Conservation (phyloP, 2,329 filamentous ascomycete species). For the Graphilbum ipis-grandicollis region DNA sequence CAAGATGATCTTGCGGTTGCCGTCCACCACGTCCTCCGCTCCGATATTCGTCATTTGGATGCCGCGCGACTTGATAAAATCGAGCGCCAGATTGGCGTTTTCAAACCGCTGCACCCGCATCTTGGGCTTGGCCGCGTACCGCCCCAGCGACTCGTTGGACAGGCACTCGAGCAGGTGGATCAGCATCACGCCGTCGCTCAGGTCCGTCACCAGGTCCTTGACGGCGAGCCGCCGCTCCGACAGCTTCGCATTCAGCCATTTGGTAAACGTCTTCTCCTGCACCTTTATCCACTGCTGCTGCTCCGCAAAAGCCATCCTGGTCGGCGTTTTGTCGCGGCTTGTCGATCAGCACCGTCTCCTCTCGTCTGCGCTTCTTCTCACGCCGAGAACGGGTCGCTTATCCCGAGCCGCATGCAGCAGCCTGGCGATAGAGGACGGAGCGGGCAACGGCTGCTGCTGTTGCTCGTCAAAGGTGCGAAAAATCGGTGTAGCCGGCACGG, state of each 20-base stretch:
- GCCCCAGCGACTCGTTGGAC: constrained; percentile 81
- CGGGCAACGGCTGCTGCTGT: not conserved
- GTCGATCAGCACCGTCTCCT: not conserved
- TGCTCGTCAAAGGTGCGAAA: too few relatives aligned
- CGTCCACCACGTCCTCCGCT: constrained; percentile 94
- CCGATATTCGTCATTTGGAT: constrained; percentile 99
- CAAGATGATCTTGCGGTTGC: constrained; percentile 92
- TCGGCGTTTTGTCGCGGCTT: constrained; percentile 22
- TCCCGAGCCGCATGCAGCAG: constrained; percentile 31
- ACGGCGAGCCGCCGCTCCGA: constrained; percentile 62
- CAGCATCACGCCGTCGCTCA: constrained; percentile 88
- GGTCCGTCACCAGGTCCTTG: constrained; percentile 71
- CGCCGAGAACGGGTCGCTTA: constrained; percentile 25
- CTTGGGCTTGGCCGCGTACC: constrained; percentile 93
- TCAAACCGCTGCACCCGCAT: constrained; percentile 93
- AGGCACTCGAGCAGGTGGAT: constrained; percentile 96
- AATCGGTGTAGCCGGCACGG: too few relatives aligned
- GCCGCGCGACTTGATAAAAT: constrained; percentile 67
- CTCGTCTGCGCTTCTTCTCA: constrained; percentile 12
- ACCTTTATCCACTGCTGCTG: constrained; percentile 58
- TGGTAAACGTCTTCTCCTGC: constrained; percentile 98
- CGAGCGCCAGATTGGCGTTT: constrained; percentile 88
- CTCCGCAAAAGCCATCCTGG: constrained; percentile 46
- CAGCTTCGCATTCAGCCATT: constrained; percentile 98
- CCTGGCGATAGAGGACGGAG: constrained; percentile 26